phyloP scores from a whole-genome alignment of 371 early-diverging fungal species.

The Homolaphlyctis polyrhiza region DNA sequence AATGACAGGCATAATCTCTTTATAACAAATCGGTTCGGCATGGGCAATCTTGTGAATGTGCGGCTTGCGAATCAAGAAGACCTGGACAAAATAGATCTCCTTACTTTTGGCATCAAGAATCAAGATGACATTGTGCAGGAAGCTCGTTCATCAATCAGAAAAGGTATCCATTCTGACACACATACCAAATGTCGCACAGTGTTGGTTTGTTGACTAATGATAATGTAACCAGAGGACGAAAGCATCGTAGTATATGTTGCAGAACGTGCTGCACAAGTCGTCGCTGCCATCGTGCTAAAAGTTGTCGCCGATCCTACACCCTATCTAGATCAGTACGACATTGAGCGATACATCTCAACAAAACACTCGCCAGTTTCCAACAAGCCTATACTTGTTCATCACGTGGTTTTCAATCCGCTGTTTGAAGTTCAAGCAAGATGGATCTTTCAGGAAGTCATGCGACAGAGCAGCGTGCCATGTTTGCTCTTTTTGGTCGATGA shows the following conservation, averaged over 20 bases:
- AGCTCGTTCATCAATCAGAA: slow-evolving; percentile 1
- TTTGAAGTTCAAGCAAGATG: slow-evolving; percentile 31
- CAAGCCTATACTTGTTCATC: slow-evolving; percentile 19
- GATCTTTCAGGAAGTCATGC: slow-evolving; percentile 27
- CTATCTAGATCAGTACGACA: slow-evolving; percentile 30
- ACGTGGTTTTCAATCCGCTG: slow-evolving; percentile 32
- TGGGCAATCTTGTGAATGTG: slow-evolving; percentile 13
- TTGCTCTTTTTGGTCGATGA: slow-evolving; percentile 8
- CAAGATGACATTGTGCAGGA: slow-evolving; percentile 17
- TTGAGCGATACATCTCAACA: slow-evolving; percentile 23
- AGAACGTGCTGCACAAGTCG: slow-evolving; percentile 16
- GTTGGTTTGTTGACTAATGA: neutral
- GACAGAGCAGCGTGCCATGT: neutral
- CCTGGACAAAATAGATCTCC: slow-evolving; percentile 2
- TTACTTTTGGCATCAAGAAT: slow-evolving; percentile 14
- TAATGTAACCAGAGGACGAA: neutral
- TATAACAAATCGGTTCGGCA: slow-evolving; percentile 28
- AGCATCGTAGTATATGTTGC: slow-evolving; percentile 10
- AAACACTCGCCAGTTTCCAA: slow-evolving; percentile 8
- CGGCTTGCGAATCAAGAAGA: slow-evolving; percentile 8
- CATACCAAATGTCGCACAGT: too few relatives aligned
- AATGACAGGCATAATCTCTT: slow-evolving; percentile 25
- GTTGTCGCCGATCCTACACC: slow-evolving; percentile 10
- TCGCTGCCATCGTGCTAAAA: slow-evolving; percentile 20
- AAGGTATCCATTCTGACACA: neutral